Conservation (phyloP, 768 basidiomycete genomes). For the Russula foetens region DNA sequence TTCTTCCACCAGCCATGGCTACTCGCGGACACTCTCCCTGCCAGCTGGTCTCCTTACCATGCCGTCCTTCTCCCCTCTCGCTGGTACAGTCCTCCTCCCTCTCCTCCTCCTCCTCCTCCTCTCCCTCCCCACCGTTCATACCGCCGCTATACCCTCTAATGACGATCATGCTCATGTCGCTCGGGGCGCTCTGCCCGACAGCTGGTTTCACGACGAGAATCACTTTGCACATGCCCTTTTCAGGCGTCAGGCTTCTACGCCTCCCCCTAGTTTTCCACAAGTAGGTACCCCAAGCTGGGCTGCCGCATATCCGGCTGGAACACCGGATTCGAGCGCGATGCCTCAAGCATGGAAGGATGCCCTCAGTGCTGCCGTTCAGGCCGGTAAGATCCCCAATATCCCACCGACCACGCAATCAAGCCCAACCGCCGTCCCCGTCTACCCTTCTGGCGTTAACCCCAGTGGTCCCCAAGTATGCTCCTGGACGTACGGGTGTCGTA, state of each 20-base stretch:
- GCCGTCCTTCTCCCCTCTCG: background rate
- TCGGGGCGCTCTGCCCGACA: constrained; percentile 14
- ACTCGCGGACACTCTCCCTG: background rate
- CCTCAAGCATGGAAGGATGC: constrained; percentile 37
- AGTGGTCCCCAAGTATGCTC: constrained; percentile 31
- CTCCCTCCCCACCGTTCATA: background rate
- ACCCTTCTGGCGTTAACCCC: constrained; percentile 14
- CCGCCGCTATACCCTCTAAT: constrained; percentile 8
- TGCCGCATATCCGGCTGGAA: constrained; percentile 27
- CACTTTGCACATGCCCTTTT: constrained; percentile 25
- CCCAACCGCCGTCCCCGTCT: constrained; percentile 16
- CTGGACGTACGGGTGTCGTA: constrained; percentile 26
- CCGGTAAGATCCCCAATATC: constrained; percentile 33
- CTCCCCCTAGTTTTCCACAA: background rate
- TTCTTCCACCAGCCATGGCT: background rate
- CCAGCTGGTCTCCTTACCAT: background rate
- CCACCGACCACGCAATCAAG: constrained; percentile 24
- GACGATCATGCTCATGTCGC: background rate
- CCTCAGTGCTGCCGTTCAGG: constrained; percentile 28
- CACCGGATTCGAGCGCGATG: constrained; percentile 25
- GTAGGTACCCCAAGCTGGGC: constrained; percentile 27
- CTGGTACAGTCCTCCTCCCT: background rate
- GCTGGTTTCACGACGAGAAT: constrained; percentile 24
- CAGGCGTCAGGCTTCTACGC: constrained; percentile 15
- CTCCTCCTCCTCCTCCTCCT: background rate